Percentiles rank a stretch among this genome's conserved stretches.
These are phyloP conservation scores for Plasmodiophora brassicae DNA, from an alignment of 208 protist species.

Conservation along the genomic window DNA sequence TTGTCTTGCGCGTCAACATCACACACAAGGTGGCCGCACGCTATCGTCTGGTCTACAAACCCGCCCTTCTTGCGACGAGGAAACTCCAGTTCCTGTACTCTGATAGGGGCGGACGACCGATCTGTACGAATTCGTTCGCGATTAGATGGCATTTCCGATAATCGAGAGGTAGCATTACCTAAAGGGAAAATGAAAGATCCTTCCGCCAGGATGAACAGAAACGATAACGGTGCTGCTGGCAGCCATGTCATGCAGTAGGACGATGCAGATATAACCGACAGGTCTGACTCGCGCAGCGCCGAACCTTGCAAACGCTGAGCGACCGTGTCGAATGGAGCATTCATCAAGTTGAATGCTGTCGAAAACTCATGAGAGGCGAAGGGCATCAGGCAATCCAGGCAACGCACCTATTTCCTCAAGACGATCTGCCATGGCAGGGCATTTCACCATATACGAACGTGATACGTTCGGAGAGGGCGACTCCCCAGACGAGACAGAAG, in stretches of 20 bases:
- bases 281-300: too few relatives aligned
- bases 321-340: too few relatives aligned
- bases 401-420: too few relatives aligned
- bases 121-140: background rate
- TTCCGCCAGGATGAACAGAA: background rate
- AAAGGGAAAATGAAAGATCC: background rate
- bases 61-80: background rate
- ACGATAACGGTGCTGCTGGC: background rate
- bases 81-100: background rate
- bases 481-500: background rate
- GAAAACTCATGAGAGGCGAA: too few relatives aligned
- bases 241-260: too few relatives aligned
- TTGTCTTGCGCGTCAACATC: background rate
- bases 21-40: background rate
- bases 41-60: background rate
- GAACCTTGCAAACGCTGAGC: too few relatives aligned
- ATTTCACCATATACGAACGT: too few relatives aligned
- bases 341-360: too few relatives aligned
- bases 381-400: too few relatives aligned
- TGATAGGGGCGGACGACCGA: background rate
- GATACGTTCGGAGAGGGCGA: background rate
- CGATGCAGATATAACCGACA: too few relatives aligned
- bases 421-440: too few relatives aligned
- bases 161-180: background rate
- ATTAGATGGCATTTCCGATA: background rate